Conservation (phyloP, 139 green algal species). For the Marvania coccoides region DNA sequence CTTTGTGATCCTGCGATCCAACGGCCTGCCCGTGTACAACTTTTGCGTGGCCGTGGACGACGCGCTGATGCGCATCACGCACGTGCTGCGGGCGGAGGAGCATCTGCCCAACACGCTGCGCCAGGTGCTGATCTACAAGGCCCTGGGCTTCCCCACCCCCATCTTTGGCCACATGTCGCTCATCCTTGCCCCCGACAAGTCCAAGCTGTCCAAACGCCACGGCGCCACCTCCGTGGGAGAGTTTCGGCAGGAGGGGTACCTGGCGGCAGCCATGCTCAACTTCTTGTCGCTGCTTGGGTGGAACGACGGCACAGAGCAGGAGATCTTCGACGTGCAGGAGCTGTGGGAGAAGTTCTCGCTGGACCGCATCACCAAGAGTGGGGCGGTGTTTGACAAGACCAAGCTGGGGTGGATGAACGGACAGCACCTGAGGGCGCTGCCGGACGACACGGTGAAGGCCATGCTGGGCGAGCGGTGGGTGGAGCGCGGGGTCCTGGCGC, state of each 20-base stretch:
- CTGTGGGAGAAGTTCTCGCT: constrained; percentile 68
- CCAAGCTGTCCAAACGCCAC: constrained; percentile 96
- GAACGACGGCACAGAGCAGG: constrained; percentile 98
- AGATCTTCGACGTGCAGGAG: constrained; percentile 70
- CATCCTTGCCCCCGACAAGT: constrained; percentile 96
- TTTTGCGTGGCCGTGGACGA: constrained; percentile 99
- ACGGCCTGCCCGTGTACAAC: constrained; percentile 98
- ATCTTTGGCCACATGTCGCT: constrained; percentile 91
- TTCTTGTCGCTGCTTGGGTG: constrained; percentile 95
- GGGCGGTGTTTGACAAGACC: constrained; percentile 91
- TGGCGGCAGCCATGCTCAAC: constrained; percentile 92
- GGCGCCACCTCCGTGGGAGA: constrained; percentile 95
- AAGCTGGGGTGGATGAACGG: constrained; percentile 87
- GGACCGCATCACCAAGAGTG: constrained; percentile 91
- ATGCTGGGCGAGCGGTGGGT: constrained; percentile 41
- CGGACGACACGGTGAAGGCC: constrained; percentile 36
- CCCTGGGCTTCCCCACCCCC: constrained; percentile 78
- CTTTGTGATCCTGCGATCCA: constrained; percentile 96
- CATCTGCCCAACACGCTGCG: constrained; percentile 98
- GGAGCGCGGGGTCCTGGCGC: constrained; percentile 47
- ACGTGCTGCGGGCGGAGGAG: constrained; percentile 97
- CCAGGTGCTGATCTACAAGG: constrained; percentile 89
- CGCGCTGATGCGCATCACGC: constrained; percentile 91
- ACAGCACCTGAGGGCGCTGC: constrained; percentile 74
- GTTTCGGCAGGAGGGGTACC: constrained; percentile 87